Base-by-base conservation (phyloP, 768 basidiomycete genomes). In the Dioszegia crocea region DNA sequence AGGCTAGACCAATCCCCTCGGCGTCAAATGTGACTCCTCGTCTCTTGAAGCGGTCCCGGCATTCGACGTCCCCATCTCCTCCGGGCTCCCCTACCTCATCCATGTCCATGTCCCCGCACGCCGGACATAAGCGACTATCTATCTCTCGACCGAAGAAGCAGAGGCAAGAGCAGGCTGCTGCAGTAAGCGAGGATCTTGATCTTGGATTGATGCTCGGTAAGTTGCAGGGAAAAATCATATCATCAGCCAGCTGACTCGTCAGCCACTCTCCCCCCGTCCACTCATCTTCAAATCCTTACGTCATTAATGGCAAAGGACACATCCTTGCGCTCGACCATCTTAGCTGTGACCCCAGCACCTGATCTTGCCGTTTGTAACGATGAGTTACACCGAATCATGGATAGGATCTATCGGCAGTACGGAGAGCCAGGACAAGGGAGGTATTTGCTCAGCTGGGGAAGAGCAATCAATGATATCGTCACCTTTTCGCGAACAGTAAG, bases 181-280 rank as follows among this genome's bases (percentile, higher is more conserved):
- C 24, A 17, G 33, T 43, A 27, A 53, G 58, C 8, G 56, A 60
- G 16, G 63, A 60, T 31, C n/a, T 68, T 2, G 72, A 74, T 56
- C 48, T 67, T 4, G 72, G 72, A 4, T 51, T 74, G 12, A 46
- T 74, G 51, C 62, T 74, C 2, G 67, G 72, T 74, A 45, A 44
- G 69, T 64, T 40, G 19, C n/a, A n/a, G n/a, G n/a, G n/a, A n/a
- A n/a, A n/a, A n/a, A n/a, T n/a, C n/a, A n/a, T n/a, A n/a, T n/a
- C n/a, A n/a, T n/a, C n/a, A n/a, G n/a, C n/a, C n/a, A 48, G 47
- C 47, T 48, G 27, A 48, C 27, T 9, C 38, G 3, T 10, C 38
- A 74, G 72, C 69, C 5, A 55, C 69, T n/a, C 38, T 74, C 14
- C 72, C 72, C 1, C 43, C 69, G 3, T 59, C 67, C 0, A 55